A percentile compares a stretch with the other conserved stretches of the same genome.
phyloP scores from a whole-genome alignment of 2,329 filamentous ascomycete species.

The Fusarium citri region DNA sequence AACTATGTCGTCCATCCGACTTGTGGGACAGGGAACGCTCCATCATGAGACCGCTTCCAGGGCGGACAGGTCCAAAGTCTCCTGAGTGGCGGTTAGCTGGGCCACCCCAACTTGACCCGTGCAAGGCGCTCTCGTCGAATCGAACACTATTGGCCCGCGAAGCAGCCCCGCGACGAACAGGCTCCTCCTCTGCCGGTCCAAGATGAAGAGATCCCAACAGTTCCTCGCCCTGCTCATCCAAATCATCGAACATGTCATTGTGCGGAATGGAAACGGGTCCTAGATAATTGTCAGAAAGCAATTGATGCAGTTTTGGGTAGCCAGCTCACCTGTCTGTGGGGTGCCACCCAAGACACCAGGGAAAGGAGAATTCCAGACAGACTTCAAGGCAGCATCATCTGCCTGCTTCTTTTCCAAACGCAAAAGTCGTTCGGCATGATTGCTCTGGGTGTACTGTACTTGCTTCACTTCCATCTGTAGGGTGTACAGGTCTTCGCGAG shows the following conservation, averaged over 20 bases:
- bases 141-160: conserved; percentile 97
- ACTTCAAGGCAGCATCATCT: conserved; percentile 78
- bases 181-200: conserved; percentile 84
- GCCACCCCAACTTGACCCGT: conserved; percentile 82
- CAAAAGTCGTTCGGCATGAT: conserved; percentile 70
- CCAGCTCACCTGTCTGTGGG: conserved; percentile 81
- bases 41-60: conserved; percentile 86
- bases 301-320: not conserved
- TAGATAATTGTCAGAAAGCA: conserved; percentile 53
- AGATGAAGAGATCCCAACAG: conserved; percentile 84
- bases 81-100: conserved; percentile 85
- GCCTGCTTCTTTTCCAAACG: conserved; percentile 75
- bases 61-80: conserved; percentile 82
- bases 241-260: conserved; percentile 88
- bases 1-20: conserved; percentile 94
- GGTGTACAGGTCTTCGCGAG: conserved; percentile 74
- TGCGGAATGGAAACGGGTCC: conserved; percentile 83
- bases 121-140: conserved; percentile 95
- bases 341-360: conserved; percentile 86
- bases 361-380: conserved; percentile 94
- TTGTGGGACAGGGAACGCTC: conserved; percentile 94
- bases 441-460: conserved; percentile 71
- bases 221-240: conserved; percentile 87
- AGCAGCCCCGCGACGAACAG: conserved; percentile 83
- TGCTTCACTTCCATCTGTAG: conserved; percentile 78